Evolutionary conservation across 176 grass and related monocot genomes (phyloP).

Genomic region (Otatea glauca): DNA sequence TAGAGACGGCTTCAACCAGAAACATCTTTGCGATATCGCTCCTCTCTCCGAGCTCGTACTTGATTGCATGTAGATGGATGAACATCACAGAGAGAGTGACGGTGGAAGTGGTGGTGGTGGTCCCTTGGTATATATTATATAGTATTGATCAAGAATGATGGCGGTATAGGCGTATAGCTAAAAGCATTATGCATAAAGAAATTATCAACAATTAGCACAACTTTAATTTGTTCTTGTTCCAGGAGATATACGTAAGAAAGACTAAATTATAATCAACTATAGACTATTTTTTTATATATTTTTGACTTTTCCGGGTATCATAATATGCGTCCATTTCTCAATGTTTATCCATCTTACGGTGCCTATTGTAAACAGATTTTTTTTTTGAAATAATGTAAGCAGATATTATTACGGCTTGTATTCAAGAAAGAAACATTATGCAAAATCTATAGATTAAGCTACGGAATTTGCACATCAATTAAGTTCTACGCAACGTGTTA

Average conservation of each 20-base stretch:
- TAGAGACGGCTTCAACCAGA: conserved; percentile 20
- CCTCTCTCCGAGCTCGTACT: not conserved
- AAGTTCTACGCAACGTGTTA: not conserved
- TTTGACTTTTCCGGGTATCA: not conserved
- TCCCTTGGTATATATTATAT: conserved; percentile 28
- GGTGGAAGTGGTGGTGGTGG: conserved; percentile 40
- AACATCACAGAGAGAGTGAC: not conserved
- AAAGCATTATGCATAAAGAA: not conserved
- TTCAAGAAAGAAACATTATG: not conserved
- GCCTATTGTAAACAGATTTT: too few relatives aligned
- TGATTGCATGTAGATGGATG: conserved; percentile 29
- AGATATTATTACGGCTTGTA: not conserved
- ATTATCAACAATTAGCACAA: not conserved
- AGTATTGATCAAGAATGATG: not conserved
- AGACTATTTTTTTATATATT: not conserved
- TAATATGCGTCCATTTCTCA: not conserved
- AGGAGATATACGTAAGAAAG: not conserved
- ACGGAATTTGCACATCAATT: not conserved
- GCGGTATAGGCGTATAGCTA: conserved; percentile 20
- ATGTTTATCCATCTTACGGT: not conserved
- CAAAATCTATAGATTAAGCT: not conserved
- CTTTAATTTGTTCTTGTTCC: not conserved
- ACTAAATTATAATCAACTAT: not conserved
- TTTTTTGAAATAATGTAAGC: too few relatives aligned
- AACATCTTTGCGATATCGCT: not conserved